Evolutionary conservation across 345 rosid genomes (phyloP).

Genomic region (Noccaea bulbosa): DNA sequence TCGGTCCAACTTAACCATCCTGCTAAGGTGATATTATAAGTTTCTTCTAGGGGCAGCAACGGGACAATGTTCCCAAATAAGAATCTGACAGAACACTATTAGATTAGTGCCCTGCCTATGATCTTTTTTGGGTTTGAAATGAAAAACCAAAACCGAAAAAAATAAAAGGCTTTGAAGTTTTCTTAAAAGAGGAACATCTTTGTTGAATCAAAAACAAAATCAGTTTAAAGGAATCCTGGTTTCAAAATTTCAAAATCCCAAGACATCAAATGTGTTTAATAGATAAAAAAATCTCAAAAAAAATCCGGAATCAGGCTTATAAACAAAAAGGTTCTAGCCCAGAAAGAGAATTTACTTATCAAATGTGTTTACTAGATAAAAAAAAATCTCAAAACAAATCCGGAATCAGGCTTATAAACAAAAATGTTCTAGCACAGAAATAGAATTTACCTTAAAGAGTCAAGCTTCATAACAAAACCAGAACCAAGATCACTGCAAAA

Average conservation of each 20-base stretch:
- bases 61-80: constrained; percentile 17
- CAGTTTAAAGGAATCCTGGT: too few relatives aligned
- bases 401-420: background rate
- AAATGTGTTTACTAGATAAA: too few relatives aligned
- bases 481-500: too few relatives aligned
- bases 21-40: background rate
- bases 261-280: too few relatives aligned
- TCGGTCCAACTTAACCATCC: background rate
- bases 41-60: background rate
- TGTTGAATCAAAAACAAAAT: too few relatives aligned
- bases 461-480: too few relatives aligned
- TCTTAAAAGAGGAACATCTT: too few relatives aligned
- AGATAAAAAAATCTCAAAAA: background rate
- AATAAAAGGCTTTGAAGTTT: background rate
- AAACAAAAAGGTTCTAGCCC: too few relatives aligned
- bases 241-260: too few relatives aligned
- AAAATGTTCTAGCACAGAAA: too few relatives aligned
- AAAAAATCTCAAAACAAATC: background rate
- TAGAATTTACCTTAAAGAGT: too few relatives aligned
- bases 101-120: background rate
- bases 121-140: background rate
- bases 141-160: background rate
- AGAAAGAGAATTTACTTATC: too few relatives aligned
- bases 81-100: constrained; percentile 7
- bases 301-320: background rate